Evolutionary conservation across 768 basidiomycete species (phyloP), one percentile per base, ranked within the genome.

Genomic region (Leucogyrophana mollusca): DNA sequence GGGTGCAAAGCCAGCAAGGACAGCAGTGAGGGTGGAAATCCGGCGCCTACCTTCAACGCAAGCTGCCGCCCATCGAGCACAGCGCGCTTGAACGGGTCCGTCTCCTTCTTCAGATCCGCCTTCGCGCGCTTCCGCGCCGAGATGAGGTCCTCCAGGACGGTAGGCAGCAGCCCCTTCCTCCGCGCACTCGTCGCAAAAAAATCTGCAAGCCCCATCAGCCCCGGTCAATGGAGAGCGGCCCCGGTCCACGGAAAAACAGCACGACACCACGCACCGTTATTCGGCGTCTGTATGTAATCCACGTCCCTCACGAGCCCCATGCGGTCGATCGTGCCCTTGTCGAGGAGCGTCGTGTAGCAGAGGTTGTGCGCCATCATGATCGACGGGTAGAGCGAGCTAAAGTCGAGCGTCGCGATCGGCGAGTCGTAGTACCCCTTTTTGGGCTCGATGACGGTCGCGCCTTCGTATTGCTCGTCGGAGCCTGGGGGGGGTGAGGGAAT

Each of bases 291-390:
- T 46, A 90, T 85, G 59, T 96, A 99, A 66, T 99, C 95, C 6
- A 83, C 76, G 52, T 90, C 92, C 61, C 88, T 91, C 25, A 81
- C 79, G 16, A 98, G 74, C 7, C 74, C 69, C 11, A 98, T 71
- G 16, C 88, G 78, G 16, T 92, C 87, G 10, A 95, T 85, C 0
- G 86, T 87, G 4, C 47, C 35, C 61, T 82, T 87, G 51, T 96
- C 90, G 30, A 97, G 65, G n/a, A 98, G 74, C 0, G 96, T 97
- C 0, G 96, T 97, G 61, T 98, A 99, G 65, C 96, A 99, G 1
- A 99, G 72, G 61, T 99, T 99, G 67, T 99, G 96, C 2, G 95
- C 96, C 94, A 97, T 97, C 96, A 99, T 99, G 69, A 99, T 98
- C 0, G 96, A 98, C 3, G 96, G 96, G 67, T 99, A 99, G 50